A percentile compares a stretch with the other conserved stretches of the same genome.
Conservation (phyloP, 352 stramenopile species). For the Phytophthora constricta region DNA sequence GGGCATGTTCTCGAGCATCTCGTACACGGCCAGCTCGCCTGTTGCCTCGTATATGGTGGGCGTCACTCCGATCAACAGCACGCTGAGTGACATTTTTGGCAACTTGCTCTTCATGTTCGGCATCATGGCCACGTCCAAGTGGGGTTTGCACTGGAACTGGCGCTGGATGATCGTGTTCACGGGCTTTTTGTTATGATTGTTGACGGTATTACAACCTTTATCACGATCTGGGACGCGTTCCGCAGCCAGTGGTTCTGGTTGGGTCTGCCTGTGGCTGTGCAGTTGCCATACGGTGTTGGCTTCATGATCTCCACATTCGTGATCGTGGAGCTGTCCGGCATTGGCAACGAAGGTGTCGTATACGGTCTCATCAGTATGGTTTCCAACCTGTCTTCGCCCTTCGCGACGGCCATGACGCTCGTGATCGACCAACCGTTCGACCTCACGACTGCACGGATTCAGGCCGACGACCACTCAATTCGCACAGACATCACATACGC, state of each 20-base stretch:
- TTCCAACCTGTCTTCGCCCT: constrained; percentile 37
- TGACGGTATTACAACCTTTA: constrained; percentile 27
- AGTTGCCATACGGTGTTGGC: constrained; percentile 36
- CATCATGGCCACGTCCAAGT: constrained; percentile 40
- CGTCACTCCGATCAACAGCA: constrained; percentile 43
- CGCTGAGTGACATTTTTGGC: constrained; percentile 31
- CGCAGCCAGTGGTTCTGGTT: constrained; percentile 49
- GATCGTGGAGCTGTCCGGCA: constrained; percentile 45
- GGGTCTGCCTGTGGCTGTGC: constrained; percentile 30
- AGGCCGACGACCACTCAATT: constrained; percentile 36
- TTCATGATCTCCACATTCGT: constrained; percentile 44
- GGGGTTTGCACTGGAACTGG: constrained; percentile 51
- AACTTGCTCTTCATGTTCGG: constrained; percentile 29
- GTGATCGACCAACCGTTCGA: constrained; percentile 44
- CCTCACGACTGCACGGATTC: constrained; percentile 41
- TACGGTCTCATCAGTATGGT: constrained; percentile 49
- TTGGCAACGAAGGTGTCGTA: constrained; percentile 48
- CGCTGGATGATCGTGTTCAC: constrained; percentile 40
- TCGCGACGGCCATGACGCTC: constrained; percentile 42
- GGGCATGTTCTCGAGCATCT: constrained; percentile 40
- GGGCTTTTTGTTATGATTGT: constrained; percentile 28
- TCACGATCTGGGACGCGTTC: constrained; percentile 45
- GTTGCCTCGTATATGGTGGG: constrained; percentile 39
- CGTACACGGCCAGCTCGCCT: constrained; percentile 33
- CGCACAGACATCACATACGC: constrained; percentile 43